Conservation (phyloP, 2,329 filamentous ascomycete species). For the Alternaria sp. region DNA sequence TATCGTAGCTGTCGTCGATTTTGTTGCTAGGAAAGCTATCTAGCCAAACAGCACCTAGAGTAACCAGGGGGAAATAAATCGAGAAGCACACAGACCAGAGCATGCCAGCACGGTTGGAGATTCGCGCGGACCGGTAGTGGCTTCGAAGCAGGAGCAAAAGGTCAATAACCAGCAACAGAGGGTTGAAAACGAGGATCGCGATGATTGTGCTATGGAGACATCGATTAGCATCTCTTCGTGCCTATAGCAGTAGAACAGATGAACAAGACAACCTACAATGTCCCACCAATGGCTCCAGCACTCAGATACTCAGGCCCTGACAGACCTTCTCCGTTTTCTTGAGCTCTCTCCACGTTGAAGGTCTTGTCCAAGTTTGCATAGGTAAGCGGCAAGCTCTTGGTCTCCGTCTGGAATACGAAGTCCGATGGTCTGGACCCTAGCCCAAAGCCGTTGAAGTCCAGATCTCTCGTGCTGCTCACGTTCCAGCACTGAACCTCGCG, state of each 20-base stretch:
- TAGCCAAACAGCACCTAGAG: not conserved
- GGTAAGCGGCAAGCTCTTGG: not conserved
- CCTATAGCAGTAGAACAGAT: not conserved
- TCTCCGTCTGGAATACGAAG: not conserved
- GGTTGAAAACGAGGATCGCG: not conserved
- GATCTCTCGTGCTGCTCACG: not conserved
- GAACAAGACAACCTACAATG: not conserved
- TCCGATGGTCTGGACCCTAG: not conserved
- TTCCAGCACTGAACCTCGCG: constrained; percentile 2
- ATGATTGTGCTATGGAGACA: not conserved
- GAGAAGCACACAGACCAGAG: not conserved
- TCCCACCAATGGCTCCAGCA: not conserved
- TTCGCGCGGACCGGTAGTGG: not conserved
- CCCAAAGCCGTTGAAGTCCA: not conserved
- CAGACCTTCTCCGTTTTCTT: not conserved
- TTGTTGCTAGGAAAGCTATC: not conserved
- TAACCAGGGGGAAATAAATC: not conserved
- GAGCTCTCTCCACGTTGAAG: not conserved
- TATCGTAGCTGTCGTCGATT: not conserved
- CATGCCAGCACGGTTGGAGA: constrained; percentile 7
- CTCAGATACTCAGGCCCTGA: not conserved
- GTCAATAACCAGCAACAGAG: not conserved
- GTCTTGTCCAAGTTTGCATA: constrained; percentile 7
- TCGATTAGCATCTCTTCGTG: not conserved
- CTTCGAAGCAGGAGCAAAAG: not conserved